Evolutionary conservation across 495 filamentous ascomycete genomes (phyloP), one percentile per base, ranked within the genome.

Genomic region (Talaromyces stipitatus): DNA sequence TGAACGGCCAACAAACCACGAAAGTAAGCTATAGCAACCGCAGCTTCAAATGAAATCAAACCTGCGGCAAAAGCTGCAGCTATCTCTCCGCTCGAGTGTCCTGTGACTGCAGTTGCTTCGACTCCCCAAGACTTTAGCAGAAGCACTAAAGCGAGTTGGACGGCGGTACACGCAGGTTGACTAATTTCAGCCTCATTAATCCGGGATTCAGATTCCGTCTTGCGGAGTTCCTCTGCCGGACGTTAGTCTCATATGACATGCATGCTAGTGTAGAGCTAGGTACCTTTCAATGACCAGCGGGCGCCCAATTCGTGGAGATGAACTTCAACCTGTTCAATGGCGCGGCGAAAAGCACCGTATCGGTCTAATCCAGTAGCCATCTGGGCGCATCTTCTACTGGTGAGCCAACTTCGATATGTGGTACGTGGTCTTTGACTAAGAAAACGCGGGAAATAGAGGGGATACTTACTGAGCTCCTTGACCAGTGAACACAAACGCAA

Each of bases 41-140:
- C 61, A n/a, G 33, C 57, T 32, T 62, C 58, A 0, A 61, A 60
- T 0, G 68, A 63, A 3, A 70, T 28, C 7, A 61, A 61, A 0
- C 59, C 59, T 3, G 60, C 53, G 23, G 59, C 62, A 32, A 67
- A 69, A 10, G 70, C 70, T 1, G 70, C 70, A 2, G 67, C 74
- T 11, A 79, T 75, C 54, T 79, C 73, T 3, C 76, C 75, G 20
- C 64, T 67, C 0, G 76, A 78, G 46, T 79, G 76, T 1, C 76
- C 74, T 0, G 54, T 61, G 0, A 77, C 67, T 2, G 50, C 61
- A 2, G 16, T 41, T 3, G 76, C 70, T 2, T 41, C 60, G 18
- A 79, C 58, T 1, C 57, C 55, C 67, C 69, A 73, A 46, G 56
- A 60, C 0, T 52, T 46, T 12, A 78, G 57, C 0, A 75, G 61